Evolutionary conservation across 768 basidiomycete species (phyloP).

Genomic region (Nevesoporus exiguus): DNA sequence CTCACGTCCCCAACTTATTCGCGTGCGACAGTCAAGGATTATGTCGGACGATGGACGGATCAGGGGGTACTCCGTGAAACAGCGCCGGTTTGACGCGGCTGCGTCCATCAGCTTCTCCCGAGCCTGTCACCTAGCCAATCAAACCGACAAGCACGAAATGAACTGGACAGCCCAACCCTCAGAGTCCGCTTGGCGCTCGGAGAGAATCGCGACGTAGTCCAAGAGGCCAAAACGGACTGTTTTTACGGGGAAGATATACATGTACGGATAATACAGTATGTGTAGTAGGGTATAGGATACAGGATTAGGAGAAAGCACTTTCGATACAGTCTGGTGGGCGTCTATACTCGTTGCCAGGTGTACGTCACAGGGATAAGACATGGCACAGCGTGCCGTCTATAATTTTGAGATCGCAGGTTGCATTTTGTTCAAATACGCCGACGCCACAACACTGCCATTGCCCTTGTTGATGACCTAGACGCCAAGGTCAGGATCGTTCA

Average conservation of each 20-base stretch:
- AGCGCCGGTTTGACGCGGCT: background rate
- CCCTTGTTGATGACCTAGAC: slow-evolving; percentile 56
- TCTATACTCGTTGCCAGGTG: slow-evolving; percentile 17
- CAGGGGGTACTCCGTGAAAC: background rate
- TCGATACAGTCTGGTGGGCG: slow-evolving; percentile 19
- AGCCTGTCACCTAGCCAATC: background rate
- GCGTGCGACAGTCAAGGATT: background rate
- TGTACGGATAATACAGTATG: slow-evolving; percentile 22
- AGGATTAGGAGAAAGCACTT: slow-evolving; percentile 12
- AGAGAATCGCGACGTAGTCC: background rate
- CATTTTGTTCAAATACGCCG: slow-evolving; percentile 71
- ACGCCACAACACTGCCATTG: slow-evolving; percentile 57
- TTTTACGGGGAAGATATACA: background rate
- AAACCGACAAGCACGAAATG: background rate
- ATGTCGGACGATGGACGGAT: background rate
- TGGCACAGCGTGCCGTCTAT: slow-evolving; percentile 24
- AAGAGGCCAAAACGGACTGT: slow-evolving; percentile 9
- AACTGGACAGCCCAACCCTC: background rate
- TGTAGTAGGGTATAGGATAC: slow-evolving; percentile 16
- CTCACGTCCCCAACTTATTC: background rate
- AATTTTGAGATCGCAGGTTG: slow-evolving; percentile 54
- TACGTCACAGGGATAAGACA: slow-evolving; percentile 1
- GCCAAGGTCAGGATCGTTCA: background rate
- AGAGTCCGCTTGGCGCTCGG: background rate
- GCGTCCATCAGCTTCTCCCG: background rate